Conservation (phyloP, 306 rosid genomes). For the Lathyrus aphaca region DNA sequence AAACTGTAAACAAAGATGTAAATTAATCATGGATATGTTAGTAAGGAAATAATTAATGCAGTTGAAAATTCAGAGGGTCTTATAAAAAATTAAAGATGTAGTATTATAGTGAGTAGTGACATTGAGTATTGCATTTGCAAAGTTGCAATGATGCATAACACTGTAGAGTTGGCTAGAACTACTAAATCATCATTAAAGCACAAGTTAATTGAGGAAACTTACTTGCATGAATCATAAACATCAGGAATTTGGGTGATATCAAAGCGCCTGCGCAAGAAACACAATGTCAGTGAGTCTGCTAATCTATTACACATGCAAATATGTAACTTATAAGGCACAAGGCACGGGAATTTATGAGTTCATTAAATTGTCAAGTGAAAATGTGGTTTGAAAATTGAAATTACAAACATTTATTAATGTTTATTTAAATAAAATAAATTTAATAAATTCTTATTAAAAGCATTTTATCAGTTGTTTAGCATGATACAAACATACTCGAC, state of each 20-base stretch:
- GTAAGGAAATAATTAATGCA: no score
- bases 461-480: conserved; percentile 30
- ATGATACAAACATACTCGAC: conserved; percentile 11
- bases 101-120: no score
- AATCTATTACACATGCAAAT: conserved; percentile 19
- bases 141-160: conserved; percentile 18
- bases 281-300: conserved; percentile 31
- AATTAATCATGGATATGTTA: no score
- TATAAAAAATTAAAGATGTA: no score
- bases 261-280: conserved; percentile 74
- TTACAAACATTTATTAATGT: conserved; percentile 2
- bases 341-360: conserved; percentile 5
- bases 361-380: conserved; percentile 7
- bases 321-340: conserved; percentile 16
- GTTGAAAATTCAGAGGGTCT: no score
- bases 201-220: conserved; percentile 45
- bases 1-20: no score
- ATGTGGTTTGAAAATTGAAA: conserved; percentile 26
- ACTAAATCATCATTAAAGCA: conserved; percentile 28
- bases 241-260: conserved; percentile 97
- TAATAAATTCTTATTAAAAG: background rate
- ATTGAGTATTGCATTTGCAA: no score
- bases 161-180: conserved; percentile 10
- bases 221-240: conserved; percentile 99
- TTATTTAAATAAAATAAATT: conserved; percentile 1